Conservation (phyloP, 108 stramenopile genomes). For the Nannochloropsis gaditana region DNA sequence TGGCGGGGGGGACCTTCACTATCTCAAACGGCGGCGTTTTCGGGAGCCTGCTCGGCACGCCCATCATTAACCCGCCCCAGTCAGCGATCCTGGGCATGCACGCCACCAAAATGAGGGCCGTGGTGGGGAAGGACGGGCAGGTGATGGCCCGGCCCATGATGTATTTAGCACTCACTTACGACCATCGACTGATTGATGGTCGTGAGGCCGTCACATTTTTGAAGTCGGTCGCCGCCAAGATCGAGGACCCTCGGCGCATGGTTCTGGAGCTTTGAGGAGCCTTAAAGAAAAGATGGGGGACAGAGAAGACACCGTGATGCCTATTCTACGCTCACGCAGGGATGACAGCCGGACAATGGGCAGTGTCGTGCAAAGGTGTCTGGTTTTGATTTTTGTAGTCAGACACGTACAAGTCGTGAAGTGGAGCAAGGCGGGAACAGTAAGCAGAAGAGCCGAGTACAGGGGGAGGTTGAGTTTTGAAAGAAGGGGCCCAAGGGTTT, state of each 20-base stretch:
- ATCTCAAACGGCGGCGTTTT: slow-evolving; percentile 99
- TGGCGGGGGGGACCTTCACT: slow-evolving; percentile 99
- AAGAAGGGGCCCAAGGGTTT: no score
- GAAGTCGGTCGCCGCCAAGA: slow-evolving; percentile 92
- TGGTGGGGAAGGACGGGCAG: slow-evolving; percentile 81
- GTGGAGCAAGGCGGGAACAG: no score
- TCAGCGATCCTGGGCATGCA: slow-evolving; percentile 99
- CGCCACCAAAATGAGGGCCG: slow-evolving; percentile 96
- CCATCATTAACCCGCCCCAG: slow-evolving; percentile 99
- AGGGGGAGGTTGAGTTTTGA: no score
- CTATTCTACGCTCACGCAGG: no score
- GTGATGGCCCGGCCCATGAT: slow-evolving; percentile 98
- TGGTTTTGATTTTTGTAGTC: no score
- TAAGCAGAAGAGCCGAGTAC: no score
- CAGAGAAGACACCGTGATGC: background rate
- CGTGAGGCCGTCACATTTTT: slow-evolving; percentile 99
- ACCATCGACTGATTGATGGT: slow-evolving; percentile 98
- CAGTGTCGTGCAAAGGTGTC: no score
- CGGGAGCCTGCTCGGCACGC: slow-evolving; percentile 96
- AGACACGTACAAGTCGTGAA: no score
- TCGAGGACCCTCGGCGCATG: slow-evolving; percentile 84
- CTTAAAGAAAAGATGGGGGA: background rate
- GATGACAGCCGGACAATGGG: no score
- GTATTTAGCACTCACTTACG: slow-evolving; percentile 99
- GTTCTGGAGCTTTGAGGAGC: slow-evolving; percentile 76